Percentiles rank a stretch among this genome's conserved stretches.
Evolutionary conservation across 2,329 filamentous ascomycete species (phyloP).

Genomic region (Paracoccidioides brasiliensis): DNA sequence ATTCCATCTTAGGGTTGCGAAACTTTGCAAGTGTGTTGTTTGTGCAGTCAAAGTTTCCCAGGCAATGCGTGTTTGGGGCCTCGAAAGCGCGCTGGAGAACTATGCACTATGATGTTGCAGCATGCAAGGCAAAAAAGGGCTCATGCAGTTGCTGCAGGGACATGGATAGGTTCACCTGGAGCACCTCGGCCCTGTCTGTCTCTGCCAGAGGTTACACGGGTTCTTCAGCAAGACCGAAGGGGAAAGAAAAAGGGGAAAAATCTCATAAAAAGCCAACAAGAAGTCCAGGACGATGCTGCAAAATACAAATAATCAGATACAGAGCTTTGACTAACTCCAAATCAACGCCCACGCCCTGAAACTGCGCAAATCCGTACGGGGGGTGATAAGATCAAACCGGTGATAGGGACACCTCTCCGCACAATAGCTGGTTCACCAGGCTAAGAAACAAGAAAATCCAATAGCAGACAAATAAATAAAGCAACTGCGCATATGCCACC

Average conservation of each 20-base stretch:
- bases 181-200: not conserved
- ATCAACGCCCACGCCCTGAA: not conserved
- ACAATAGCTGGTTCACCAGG: not conserved
- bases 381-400: not conserved
- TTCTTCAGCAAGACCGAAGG: not conserved
- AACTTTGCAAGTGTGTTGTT: not conserved
- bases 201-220: not conserved
- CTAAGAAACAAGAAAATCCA: not conserved
- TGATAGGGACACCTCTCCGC: not conserved
- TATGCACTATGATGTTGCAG: not conserved
- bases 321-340: not conserved
- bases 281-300: not conserved
- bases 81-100: too few relatives aligned
- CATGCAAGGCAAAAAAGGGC: not conserved
- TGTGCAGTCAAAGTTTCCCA: too few relatives aligned
- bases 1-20: too few relatives aligned
- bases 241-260: not conserved
- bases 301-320: not conserved
- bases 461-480: not conserved
- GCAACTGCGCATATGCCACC: not conserved
- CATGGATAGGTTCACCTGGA: not conserved
- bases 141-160: not conserved
- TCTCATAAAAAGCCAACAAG: not conserved
- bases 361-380: not conserved
- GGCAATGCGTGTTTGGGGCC: too few relatives aligned